Evolutionary conservation across 208 protist species (phyloP).

Genomic region (Porcisia hertigi): DNA sequence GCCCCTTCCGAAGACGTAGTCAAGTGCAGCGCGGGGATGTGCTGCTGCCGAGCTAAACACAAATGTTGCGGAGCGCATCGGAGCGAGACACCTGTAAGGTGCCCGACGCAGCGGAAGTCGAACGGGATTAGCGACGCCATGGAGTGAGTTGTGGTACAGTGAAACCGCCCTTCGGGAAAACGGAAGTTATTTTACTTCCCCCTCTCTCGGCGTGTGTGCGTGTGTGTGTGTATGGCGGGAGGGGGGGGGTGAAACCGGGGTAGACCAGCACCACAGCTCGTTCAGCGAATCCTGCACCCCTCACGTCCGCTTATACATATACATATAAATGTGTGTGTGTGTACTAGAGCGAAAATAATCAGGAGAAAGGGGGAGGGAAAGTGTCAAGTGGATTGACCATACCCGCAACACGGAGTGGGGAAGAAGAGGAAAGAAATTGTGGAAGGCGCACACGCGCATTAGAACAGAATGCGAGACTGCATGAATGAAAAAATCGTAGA

Average conservation of each 20-base stretch:
- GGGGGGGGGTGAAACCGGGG: neutral
- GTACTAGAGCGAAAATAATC: neutral
- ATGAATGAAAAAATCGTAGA: neutral
- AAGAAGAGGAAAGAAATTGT: neutral
- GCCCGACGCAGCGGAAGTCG: slow-evolving; percentile 28
- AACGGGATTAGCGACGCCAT: slow-evolving; percentile 35
- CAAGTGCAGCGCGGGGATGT: neutral
- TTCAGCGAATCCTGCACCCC: neutral
- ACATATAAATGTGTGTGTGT: neutral
- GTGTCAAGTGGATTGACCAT: neutral
- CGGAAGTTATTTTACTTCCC: no score
- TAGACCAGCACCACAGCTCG: neutral
- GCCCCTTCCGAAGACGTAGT: neutral
- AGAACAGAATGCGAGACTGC: neutral
- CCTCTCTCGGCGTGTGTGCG: neutral
- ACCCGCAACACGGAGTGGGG: neutral
- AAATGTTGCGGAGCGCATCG: slow-evolving; percentile 28
- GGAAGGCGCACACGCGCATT: neutral
- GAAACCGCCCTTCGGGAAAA: neutral
- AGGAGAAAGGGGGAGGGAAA: neutral
- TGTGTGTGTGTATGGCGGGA: neutral
- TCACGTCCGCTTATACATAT: neutral
- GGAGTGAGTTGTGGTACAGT: neutral
- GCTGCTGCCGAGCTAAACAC: slow-evolving; percentile 6
- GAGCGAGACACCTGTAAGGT: slow-evolving; percentile 29